Conservation (phyloP, 2,329 filamentous ascomycete genomes). For the Phaeoacremonium minimum region DNA sequence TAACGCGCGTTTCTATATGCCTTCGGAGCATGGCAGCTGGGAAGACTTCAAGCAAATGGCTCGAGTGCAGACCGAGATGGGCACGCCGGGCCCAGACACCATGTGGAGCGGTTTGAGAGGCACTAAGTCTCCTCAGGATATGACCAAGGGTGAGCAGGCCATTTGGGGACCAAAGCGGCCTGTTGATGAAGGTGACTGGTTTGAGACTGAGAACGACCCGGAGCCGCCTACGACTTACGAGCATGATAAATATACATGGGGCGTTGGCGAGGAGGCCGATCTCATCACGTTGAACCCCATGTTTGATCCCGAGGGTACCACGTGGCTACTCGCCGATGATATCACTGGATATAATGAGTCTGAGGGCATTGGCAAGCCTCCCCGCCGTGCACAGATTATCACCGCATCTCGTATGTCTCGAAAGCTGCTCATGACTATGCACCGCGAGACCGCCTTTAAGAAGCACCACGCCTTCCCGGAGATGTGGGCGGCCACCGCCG, state of each 20-base stretch:
- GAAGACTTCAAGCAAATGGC: slow-evolving; percentile 77
- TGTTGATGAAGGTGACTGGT: slow-evolving; percentile 62
- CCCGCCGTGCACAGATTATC: slow-evolving; percentile 83
- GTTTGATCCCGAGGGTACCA: slow-evolving; percentile 84
- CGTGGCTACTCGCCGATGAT: slow-evolving; percentile 76
- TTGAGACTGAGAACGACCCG: slow-evolving; percentile 69
- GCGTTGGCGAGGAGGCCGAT: slow-evolving; percentile 85
- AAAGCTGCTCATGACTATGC: slow-evolving; percentile 79
- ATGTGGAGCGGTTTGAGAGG: slow-evolving; percentile 54
- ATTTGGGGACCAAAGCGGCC: slow-evolving; percentile 84
- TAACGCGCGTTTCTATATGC: slow-evolving; percentile 73
- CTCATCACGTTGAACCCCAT: slow-evolving; percentile 89
- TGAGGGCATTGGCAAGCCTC: slow-evolving; percentile 51
- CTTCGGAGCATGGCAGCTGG: slow-evolving; percentile 71
- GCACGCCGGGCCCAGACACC: slow-evolving; percentile 60
- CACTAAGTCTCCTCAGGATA: slow-evolving; percentile 28
- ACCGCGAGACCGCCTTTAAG: slow-evolving; percentile 78
- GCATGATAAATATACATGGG: slow-evolving; percentile 80
- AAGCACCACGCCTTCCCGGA: slow-evolving; percentile 92
- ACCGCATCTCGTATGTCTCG: slow-evolving; percentile 81
- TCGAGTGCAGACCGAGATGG: slow-evolving; percentile 69
- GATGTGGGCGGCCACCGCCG: slow-evolving; percentile 89
- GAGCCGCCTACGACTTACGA: slow-evolving; percentile 68
- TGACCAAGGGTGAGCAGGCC: slow-evolving; percentile 48
- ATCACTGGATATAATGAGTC: slow-evolving; percentile 78